Evolutionary conservation across 306 rosid species (phyloP), one percentile per base, ranked within the genome.

Genomic region (Quercus engelmannii): DNA sequence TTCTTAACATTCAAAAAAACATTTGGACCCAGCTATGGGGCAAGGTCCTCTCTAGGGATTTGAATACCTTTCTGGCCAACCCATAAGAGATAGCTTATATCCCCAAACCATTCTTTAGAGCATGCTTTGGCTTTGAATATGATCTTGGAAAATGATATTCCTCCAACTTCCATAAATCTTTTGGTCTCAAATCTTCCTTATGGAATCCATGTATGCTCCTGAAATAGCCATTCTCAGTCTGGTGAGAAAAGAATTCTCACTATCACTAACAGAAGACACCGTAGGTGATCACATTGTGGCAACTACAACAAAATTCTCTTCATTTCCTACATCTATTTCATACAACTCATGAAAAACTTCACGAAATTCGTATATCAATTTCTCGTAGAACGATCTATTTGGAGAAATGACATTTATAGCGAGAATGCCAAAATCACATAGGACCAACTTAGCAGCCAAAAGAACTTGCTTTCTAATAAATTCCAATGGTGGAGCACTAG

Each of bases 331-430:
- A 52, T 90, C 93, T 74, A 91, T 86, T 84, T 83, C 84, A 55
- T 88, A 92, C 31, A 92, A 61, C 63, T 91, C 93, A 19, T 71
- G 55, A 75, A 91, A 94, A 82, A 83, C 86, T 28, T 86, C 83
- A 55, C 46, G 79, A 65, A 91, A 86, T 46, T 67, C 84, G 25
- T 51, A 63, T 43, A 85, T 55, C 84, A 90, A 52, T 55, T 81
- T 76, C 80, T 84, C 85, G 76, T 84, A 85, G 82, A 87, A 86
- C 31, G 88, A 78, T 71, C 69, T 72, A 56, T 74, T 88, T 15
- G 86, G 88, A 87, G 91, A 84, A 86, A 94, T 88, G 61, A 91
- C 94, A 88, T 91, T 92, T 41, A 90, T 75, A 43, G 65, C 91
- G 6, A 94, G 79, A 52, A 91, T 84, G 41, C 97, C 97, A 76